phyloP scores from a whole-genome alignment of 2,329 filamentous ascomycete species.

The Raffaelea deltoideospora region DNA sequence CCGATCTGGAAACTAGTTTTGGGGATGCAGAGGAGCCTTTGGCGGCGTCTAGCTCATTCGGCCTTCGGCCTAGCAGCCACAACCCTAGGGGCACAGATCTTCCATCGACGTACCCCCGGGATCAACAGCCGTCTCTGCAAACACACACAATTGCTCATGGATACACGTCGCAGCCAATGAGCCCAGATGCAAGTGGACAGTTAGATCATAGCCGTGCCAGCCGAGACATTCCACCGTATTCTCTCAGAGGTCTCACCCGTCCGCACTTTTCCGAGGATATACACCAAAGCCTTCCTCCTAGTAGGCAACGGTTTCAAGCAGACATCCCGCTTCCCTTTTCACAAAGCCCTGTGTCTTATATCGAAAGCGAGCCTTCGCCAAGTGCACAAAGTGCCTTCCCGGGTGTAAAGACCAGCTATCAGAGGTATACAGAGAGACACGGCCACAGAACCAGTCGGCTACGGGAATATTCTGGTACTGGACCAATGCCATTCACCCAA shows the following conservation, averaged over 20 bases:
- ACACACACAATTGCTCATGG: conserved; percentile 13
- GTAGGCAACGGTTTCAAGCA: conserved; percentile 7
- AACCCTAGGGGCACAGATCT: not conserved
- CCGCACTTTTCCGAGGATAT: not conserved
- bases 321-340: not conserved
- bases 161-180: conserved; percentile 36
- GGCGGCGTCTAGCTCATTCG: conserved; percentile 9
- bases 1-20: conserved; percentile 6
- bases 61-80: not conserved
- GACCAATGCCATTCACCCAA: not conserved
- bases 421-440: conserved; percentile 12
- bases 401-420: conserved; percentile 17
- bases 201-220: conserved; percentile 11
- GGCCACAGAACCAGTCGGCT: not conserved
- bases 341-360: conserved; percentile 18
- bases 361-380: conserved; percentile 29
- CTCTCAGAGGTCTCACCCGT: not conserved
- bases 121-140: conserved; percentile 3
- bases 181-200: conserved; percentile 27
- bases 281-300: not conserved
- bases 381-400: conserved; percentile 14
- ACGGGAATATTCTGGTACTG: not conserved
- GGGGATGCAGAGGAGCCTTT: conserved; percentile 7
- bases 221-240: not conserved
- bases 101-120: not conserved